Evolutionary conservation across 176 grass and related monocot species (phyloP), one percentile per base, ranked within the genome.

Genomic region (Phragmites australis): DNA sequence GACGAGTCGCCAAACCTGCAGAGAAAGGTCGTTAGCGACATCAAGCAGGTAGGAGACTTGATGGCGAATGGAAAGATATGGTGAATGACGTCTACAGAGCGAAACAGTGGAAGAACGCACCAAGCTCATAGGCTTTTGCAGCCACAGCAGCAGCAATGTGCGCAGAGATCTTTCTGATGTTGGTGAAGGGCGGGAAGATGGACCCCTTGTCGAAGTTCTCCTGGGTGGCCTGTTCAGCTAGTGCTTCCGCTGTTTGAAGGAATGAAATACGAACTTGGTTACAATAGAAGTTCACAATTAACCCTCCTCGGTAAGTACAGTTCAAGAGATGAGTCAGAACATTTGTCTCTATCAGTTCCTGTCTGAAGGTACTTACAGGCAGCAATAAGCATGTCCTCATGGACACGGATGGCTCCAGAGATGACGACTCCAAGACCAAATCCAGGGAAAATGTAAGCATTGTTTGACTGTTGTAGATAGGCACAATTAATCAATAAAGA

Each of bases 381-480:
- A 63, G 93, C 97, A 69, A 99, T 90, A 90, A 99, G 97, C 93
- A 99, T 91, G 68, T 99, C 93, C 22, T 99, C 97, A 5, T 90
- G 97, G 39, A 99, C 93, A 12, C 93, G 93, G 42, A 89, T 84
- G 40, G 97, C 93, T 84, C 97, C 97, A 80, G 93, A 91, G 1
- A 93, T 93, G 2, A 99, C 85, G 16, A 99, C 68, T 32, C 97
- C 97, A 52, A 99, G 97, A 62, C 97, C 97, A 49, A 99, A 79
- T 80, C 97, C 93, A 62, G 97, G 97, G 87, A 99, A 99, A 84
- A 99, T 88, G 85, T 99, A 99, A 43, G 97, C 97, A 88, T 99
- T 99, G 75, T 99, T 99, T 13, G 97, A 58, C 97, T 99, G 84
- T 83, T 61, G 27, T 66, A 42, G 39, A 22, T 48, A 82, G 65